Evolutionary conservation across 139 green algal species (phyloP).

Genomic region (Chlorella vulgaris): DNA sequence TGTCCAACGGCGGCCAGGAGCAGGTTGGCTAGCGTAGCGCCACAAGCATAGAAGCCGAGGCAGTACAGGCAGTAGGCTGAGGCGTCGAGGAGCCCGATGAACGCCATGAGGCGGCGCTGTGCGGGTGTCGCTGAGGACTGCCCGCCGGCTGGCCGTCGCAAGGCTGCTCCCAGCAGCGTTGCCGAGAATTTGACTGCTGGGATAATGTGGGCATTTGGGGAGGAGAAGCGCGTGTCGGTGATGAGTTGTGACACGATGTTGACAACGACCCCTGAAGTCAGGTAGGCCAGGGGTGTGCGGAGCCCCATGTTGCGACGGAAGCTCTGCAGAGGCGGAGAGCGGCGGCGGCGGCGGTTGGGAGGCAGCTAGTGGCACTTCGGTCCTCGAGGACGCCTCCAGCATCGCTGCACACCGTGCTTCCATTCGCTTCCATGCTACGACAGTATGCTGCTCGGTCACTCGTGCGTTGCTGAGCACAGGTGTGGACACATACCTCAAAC

Average conservation of each 20-base stretch:
- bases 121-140: not conserved
- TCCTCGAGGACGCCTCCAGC: no score
- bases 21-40: slow-evolving; percentile 40
- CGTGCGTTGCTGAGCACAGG: no score
- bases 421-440: no score
- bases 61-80: slow-evolving; percentile 45
- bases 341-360: not conserved
- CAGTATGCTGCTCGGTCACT: no score
- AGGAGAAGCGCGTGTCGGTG: slow-evolving; percentile 36
- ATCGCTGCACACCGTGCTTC: no score
- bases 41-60: slow-evolving; percentile 44
- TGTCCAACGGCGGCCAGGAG: slow-evolving; percentile 50
- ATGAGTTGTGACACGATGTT: slow-evolving; percentile 32
- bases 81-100: slow-evolving; percentile 48
- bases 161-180: slow-evolving; percentile 27
- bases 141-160: not conserved
- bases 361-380: no score
- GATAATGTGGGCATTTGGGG: slow-evolving; percentile 38
- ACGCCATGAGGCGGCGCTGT: slow-evolving; percentile 40
- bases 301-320: not conserved
- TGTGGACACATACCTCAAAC: no score
- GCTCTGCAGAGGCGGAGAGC: not conserved
- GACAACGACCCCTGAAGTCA: slow-evolving; percentile 15
- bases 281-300: slow-evolving; percentile 17
- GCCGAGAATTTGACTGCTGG: slow-evolving; percentile 47